phyloP scores from a whole-genome alignment of 805 yeast species.

The Brettanomyces anomalus region DNA sequence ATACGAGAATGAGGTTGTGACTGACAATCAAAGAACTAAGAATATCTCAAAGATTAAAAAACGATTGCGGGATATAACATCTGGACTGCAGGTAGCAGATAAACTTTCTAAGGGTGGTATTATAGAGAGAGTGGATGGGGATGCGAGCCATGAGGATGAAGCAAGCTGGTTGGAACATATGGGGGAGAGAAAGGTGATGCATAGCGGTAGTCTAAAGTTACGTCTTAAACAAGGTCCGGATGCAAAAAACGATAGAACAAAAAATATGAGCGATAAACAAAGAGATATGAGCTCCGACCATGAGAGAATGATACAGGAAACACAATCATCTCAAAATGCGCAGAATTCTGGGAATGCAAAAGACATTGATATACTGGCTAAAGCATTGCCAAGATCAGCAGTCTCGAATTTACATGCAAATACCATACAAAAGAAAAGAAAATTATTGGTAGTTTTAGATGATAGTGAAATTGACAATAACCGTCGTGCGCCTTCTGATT shows the following conservation, averaged over 20 bases:
- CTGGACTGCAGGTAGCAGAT: conserved; percentile 15
- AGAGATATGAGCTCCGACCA: too few species aligned
- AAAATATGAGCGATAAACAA: too few species aligned
- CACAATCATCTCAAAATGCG: too few species aligned
- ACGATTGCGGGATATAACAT: conserved; percentile 9
- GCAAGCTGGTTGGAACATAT: conserved; percentile 28
- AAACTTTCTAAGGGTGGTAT: conserved; percentile 17
- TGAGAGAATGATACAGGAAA: too few species aligned
- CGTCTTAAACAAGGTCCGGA: too few species aligned
- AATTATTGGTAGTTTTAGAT: conserved; percentile 10
- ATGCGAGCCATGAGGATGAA: conserved; percentile 19
- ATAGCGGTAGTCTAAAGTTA: neutral
- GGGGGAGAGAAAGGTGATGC: conserved; percentile 9
- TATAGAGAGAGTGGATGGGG: conserved; percentile 19
- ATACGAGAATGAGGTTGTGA: neutral
- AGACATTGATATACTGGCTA: too few species aligned
- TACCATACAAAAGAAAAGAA: conserved; percentile 1
- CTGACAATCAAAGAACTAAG: neutral
- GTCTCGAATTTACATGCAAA: too few species aligned
- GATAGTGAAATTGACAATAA: conserved; percentile 11
- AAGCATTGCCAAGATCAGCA: too few species aligned
- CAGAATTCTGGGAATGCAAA: too few species aligned
- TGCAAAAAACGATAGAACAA: too few species aligned
- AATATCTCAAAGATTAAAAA: conserved; percentile 12
- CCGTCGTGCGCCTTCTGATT: conserved; percentile 8